These are phyloP conservation scores for Bacterosira constricta DNA, from an alignment of 108 stramenopile genomes.

Conservation along the genomic window DNA sequence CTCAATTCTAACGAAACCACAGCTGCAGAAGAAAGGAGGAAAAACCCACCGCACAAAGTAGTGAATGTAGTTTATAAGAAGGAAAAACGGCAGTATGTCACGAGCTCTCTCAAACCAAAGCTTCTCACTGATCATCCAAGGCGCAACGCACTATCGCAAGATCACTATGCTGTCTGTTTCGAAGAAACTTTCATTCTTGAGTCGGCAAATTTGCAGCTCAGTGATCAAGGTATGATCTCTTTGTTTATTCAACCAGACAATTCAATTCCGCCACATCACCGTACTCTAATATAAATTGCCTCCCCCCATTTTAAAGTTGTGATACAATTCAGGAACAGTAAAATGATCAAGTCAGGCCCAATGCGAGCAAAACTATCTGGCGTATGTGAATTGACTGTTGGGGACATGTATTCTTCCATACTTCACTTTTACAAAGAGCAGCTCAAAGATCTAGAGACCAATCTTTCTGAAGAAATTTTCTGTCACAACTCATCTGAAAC, in stretches of 20 bases:
- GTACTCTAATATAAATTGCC: too few species aligned
- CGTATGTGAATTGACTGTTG: conserved; percentile 28
- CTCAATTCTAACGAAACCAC: not conserved
- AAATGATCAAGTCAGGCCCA: conserved; percentile 11
- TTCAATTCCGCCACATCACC: not conserved
- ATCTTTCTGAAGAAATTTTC: conserved; percentile 6
- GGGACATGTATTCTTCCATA: conserved; percentile 35
- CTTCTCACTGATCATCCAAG: conserved; percentile 25
- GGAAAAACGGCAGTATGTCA: conserved; percentile 29
- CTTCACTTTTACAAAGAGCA: conserved; percentile 36
- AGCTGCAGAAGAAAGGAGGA: conserved; percentile 44
- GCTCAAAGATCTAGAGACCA: conserved; percentile 7
- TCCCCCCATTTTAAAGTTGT: conserved; percentile 6
- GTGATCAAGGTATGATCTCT: conserved; percentile 29
- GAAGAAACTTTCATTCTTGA: conserved; percentile 39
- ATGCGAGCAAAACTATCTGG: conserved; percentile 23
- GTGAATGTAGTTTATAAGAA: conserved; percentile 33
- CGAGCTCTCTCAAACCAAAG: conserved; percentile 30
- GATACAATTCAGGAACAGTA: conserved; percentile 37
- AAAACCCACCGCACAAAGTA: conserved; percentile 32
- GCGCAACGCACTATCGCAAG: conserved; percentile 6
- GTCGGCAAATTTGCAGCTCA: conserved; percentile 34
- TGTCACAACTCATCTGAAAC: not conserved
- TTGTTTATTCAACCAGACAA: not conserved
- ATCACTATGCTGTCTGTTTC: conserved; percentile 28